Base-by-base conservation (phyloP, 179 eudicot species). In the Silene vulgaris region DNA sequence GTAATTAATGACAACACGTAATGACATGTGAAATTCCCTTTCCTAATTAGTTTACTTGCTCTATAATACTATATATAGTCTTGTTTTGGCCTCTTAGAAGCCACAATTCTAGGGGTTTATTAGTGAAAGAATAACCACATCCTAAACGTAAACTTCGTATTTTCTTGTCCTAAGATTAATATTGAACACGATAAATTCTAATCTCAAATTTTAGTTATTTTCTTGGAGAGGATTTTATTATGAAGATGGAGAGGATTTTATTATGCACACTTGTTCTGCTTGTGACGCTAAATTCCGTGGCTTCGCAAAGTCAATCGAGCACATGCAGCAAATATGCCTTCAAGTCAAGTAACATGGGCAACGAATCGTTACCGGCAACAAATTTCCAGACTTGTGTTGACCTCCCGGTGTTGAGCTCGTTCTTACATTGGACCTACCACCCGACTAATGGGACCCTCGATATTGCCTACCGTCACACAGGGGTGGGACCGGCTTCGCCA, bases 371-470 rank as follows among this genome's bases (percentile, higher is more conserved):
- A 4, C 13, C 14, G 6, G 0, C 19, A 1, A 40, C 26, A 8
- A 52, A 11, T 3, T 76, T 72, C 80, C 63, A 69, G 26, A 32
- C 83, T 13, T 92, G 97, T 80, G 81, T 45, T 28, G 90, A 89
- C 74, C 97, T 92, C 32, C 90, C 92, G 0, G 72, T 32, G 20
- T 72, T 88, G 19, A 81, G 77, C 82, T 89, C 94, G 7, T 86
- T 80, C 74, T 87, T 92, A 50, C 90, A 92, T 63, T 92, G 87
- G 85, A 89, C 77, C 63, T 87, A 88, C 85, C 30, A 86, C 71
- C 82, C 86, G 1, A 72, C 85, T 3, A 48, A 76, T 0, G 80
- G 60, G 74, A 86, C 88, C 12, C 77, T 81, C 8, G 76, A 81
- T 4, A 84, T 92, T 0, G 97, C 96, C 3, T 90, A 77, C 77